Base-by-base conservation (phyloP, 805 yeast species). In the Suhomyces vadensis region DNA sequence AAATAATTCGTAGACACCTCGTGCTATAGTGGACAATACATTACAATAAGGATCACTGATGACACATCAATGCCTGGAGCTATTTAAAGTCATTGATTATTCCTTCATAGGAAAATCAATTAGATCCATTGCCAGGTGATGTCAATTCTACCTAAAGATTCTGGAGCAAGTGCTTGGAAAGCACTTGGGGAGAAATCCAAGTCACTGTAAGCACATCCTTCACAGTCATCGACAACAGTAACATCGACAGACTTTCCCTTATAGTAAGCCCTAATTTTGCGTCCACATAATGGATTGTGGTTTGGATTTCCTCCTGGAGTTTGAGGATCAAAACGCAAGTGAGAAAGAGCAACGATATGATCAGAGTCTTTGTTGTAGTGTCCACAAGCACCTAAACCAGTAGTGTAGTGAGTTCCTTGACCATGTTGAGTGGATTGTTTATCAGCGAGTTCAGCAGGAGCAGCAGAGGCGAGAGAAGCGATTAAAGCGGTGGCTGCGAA, bases 141-240 rank as follows among this genome's bases (percentile, higher is more conserved):
- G 13, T 67, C 63, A 46, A 81, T 69, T 46, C 81, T 73, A 39
- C 85, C 85, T 50, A 68, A 73, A 39, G 60, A 61, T 58, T 64
- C 60, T 49, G 70, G 75, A 13, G 82, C 83, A 46, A 81, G 60
- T 50, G 63, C 54, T 25, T 60, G 41, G 58, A 81, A 81, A 5
- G 85, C 85, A 44, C 76, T 55, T 6, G 84, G 83, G 10, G 83
- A 76, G 44, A 81, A 68, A 52, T 80, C 85, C 43, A 81, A 71
- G 54, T 72, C 77, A 42, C 75, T 58, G 39, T 61, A 55, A 17
- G 57, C 47, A 56, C 85, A 81, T 19, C 77, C 82, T 43, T 65
- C 76, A 63, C 85, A 81, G 49, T 73, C 63, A 60, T 80, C 85
- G 31, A 69, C 75, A 40, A 80, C 80, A 17, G 75, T 73, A 37